Percentiles rank a stretch among this genome's conserved stretches.
Conservation (phyloP, 2,329 filamentous ascomycete genomes). For the Macroventuria anomochaeta region DNA sequence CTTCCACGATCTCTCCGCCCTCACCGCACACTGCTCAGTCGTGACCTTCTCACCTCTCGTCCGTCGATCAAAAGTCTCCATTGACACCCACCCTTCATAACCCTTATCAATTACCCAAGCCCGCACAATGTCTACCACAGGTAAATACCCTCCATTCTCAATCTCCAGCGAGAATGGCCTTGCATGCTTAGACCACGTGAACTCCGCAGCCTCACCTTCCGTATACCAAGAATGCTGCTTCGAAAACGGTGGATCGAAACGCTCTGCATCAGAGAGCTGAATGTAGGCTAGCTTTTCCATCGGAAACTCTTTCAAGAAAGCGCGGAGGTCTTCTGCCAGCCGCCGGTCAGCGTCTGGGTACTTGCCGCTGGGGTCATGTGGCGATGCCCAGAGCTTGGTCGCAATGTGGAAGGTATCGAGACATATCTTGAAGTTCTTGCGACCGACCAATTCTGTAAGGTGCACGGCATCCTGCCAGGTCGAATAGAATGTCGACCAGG, state of each 20-base stretch:
- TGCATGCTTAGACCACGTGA: constrained; percentile 20
- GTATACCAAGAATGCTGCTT: constrained; percentile 12
- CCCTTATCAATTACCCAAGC: constrained; percentile 9
- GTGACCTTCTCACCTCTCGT: constrained; percentile 8
- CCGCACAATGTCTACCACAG: constrained; percentile 11
- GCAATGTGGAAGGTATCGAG: constrained; percentile 76
- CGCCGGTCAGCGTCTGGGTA: constrained; percentile 5
- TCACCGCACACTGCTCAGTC: constrained; percentile 4
- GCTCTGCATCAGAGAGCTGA: neutral
- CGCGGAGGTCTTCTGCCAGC: neutral
- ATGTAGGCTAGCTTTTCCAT: neutral
- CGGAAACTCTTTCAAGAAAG: neutral
- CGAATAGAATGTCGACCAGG: constrained; percentile 70
- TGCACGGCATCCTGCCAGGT: constrained; percentile 74
- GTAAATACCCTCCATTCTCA: constrained; percentile 19
- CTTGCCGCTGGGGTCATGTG: constrained; percentile 9
- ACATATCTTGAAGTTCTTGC: constrained; percentile 74
- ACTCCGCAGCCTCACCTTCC: constrained; percentile 8
- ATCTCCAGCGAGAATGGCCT: constrained; percentile 19
- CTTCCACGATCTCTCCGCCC: constrained; percentile 6
- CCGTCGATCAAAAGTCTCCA: constrained; percentile 21
- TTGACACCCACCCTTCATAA: constrained; percentile 19
- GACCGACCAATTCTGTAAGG: constrained; percentile 66
- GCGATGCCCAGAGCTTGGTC: constrained; percentile 24
- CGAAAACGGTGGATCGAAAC: neutral